Percentiles rank a stretch among this genome's conserved stretches.
phyloP scores from a whole-genome alignment of 2,329 filamentous ascomycete genomes.

The Exophiala viscosa region DNA sequence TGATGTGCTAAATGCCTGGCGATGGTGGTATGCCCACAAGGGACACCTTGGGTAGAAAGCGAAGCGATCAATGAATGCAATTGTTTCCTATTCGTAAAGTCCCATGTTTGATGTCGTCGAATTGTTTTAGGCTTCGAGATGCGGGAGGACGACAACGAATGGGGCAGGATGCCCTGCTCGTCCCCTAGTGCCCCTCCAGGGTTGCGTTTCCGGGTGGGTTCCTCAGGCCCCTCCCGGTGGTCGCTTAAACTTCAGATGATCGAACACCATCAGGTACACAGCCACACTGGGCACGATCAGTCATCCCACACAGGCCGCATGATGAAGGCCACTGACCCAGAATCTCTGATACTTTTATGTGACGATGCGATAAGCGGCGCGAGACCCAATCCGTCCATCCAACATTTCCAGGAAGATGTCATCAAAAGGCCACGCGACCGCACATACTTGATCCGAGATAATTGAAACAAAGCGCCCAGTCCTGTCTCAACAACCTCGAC shows the following conservation, averaged over 20 bases:
- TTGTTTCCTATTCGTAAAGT: not conserved
- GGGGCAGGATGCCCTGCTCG: not conserved
- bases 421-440: conserved; percentile 1
- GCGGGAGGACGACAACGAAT: conserved; percentile 1
- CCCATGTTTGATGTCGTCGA: conserved; percentile 1
- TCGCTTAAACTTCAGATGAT: not conserved
- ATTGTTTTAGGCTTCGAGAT: not conserved
- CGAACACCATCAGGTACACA: not conserved
- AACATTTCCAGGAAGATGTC: not conserved
- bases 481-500: not conserved
- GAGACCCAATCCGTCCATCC: not conserved
- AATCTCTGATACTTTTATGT: no score
- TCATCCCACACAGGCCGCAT: not conserved
- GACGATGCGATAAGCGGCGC: not conserved
- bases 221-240: not conserved
- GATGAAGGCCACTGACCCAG: not conserved
- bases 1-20: not conserved
- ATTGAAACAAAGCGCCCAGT: not conserved
- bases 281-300: not conserved
- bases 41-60: not conserved
- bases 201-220: not conserved
- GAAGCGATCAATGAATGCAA: not conserved
- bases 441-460: not conserved
- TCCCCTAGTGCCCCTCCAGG: not conserved
- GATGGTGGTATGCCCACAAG: not conserved